A percentile compares a stretch with the other conserved stretches of the same genome.
Evolutionary conservation across 192 early-diverging fungal genomes (phyloP).

Genomic region (Coemansia sp.): DNA sequence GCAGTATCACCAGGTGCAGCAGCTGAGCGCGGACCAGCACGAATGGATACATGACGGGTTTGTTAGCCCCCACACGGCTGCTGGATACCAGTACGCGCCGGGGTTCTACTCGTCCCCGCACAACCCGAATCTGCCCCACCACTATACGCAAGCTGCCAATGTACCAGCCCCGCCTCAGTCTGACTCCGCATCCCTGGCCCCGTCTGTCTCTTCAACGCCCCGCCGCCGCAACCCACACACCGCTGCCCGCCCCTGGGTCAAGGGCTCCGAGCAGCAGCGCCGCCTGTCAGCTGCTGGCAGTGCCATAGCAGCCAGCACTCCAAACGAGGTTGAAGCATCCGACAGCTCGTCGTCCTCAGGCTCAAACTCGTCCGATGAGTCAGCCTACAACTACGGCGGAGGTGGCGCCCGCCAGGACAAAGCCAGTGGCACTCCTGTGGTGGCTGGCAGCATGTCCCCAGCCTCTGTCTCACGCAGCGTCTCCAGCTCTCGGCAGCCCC

Average conservation of each 20-base stretch:
- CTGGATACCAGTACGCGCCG: constrained; percentile 19
- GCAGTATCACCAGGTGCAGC: constrained; percentile 44
- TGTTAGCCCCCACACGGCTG: constrained; percentile 13
- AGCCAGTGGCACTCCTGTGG: constrained; percentile 8
- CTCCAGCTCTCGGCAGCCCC: constrained; percentile 3
- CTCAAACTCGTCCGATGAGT: constrained; percentile 28
- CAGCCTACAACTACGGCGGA: constrained; percentile 15
- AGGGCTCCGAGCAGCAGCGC: constrained; percentile 10
- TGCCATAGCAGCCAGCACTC: not conserved
- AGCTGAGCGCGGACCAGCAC: constrained; percentile 12
- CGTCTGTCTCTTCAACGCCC: not conserved
- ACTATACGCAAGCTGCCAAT: constrained; percentile 10
- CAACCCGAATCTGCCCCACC: constrained; percentile 32
- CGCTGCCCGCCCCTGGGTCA: constrained; percentile 33
- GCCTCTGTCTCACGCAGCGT: constrained; percentile 9
- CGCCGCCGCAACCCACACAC: constrained; percentile 15
- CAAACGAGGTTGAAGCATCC: not conserved
- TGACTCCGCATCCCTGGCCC: not conserved
- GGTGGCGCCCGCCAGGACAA: constrained; percentile 17
- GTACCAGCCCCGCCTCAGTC: not conserved
- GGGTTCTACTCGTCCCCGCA: constrained; percentile 38
- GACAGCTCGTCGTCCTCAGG: constrained; percentile 18
- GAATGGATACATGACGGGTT: constrained; percentile 44
- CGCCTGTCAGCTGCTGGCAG: not conserved
- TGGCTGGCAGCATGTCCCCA: not conserved